Evolutionary conservation across 1,139 yeast species (phyloP).

Genomic region (Diutina pseudorugosa): DNA sequence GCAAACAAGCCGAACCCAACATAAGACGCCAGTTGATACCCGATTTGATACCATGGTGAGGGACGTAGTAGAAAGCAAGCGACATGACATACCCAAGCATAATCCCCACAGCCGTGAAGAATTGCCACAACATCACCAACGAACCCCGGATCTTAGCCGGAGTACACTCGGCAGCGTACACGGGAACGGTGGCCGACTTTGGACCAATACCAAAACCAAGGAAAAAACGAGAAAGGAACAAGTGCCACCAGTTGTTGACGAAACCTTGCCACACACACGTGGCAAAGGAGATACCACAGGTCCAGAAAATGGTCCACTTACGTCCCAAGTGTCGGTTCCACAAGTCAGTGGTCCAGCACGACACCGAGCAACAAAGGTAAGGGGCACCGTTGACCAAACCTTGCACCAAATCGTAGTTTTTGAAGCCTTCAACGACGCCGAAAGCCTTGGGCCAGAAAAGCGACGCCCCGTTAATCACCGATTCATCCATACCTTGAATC

Average conservation of each 20-base stretch:
- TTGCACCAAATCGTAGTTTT: conserved; percentile 51
- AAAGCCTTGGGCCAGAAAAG: conserved; percentile 50
- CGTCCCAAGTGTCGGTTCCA: conserved; percentile 56
- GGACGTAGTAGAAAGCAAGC: conserved; percentile 2
- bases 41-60: background rate
- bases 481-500: conserved; percentile 89
- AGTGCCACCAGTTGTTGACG: conserved; percentile 2
- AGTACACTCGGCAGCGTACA: conserved; percentile 4
- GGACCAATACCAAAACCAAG: conserved; percentile 4
- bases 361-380: conserved; percentile 60
- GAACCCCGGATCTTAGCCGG: conserved; percentile 4
- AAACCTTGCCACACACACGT: conserved; percentile 3
- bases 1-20: conserved; percentile 3
- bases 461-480: conserved; percentile 78
- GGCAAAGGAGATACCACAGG: background rate
- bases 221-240: background rate
- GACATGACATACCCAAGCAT: conserved; percentile 3
- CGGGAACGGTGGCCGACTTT: conserved; percentile 4
- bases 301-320: conserved; percentile 59
- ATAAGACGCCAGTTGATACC: conserved; percentile 1
- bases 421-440: conserved; percentile 24
- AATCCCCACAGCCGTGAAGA: conserved; percentile 4
- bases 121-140: conserved; percentile 4
- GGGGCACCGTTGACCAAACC: conserved; percentile 80
- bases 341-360: conserved; percentile 67